Evolutionary conservation across 106 monocot species (phyloP), one percentile per base, ranked within the genome.

Genomic region (Cymbidium sinense): DNA sequence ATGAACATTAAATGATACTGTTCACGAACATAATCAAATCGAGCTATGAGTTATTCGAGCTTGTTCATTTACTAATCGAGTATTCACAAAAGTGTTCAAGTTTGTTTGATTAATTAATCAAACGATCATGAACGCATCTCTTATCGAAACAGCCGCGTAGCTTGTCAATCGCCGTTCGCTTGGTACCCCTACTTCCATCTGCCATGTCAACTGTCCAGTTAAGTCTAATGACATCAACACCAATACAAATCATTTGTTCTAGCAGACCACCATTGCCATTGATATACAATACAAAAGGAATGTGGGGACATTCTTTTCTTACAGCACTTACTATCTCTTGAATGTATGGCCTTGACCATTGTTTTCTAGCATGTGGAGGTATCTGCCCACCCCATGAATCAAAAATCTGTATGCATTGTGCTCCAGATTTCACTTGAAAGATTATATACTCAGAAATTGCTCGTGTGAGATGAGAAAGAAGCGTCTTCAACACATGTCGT

Each of bases 351-450:
- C 85, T 96, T 65, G 96, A 93, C 96, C 96, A 96, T n/a, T 73
- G 50, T 64, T 93, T 93, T 93, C 96, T 93, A 76, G 91, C 82
- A 89, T 96, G 71, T 44, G 96, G 96, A 54, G 96, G 89, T 41
- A 98, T 79, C 70, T 94, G 94, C 25, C 96, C 96, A 82, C 94
- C 96, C 94, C 96, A 98, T 80, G 96, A 94, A 84, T 98, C 96
- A 77, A 94, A 98, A 65, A 94, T 94, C 73, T 94, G 93, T 81
- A 98, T 90, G 50, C 94, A 98, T 67, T 98, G 96, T 62, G 96
- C 96, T 37, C 96, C 96, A 71, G 94, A 87, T 33, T 90, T 89
- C 28, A 98, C 79, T 87, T 98, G 96, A 79, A 85, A 93, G 77
- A 94, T 90, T 27, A 94, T 83, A 79, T 98, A 98, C 8, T 94